Base-by-base conservation (phyloP, 352 stramenopile genomes). In the Phytophthora fragariaefolia region DNA sequence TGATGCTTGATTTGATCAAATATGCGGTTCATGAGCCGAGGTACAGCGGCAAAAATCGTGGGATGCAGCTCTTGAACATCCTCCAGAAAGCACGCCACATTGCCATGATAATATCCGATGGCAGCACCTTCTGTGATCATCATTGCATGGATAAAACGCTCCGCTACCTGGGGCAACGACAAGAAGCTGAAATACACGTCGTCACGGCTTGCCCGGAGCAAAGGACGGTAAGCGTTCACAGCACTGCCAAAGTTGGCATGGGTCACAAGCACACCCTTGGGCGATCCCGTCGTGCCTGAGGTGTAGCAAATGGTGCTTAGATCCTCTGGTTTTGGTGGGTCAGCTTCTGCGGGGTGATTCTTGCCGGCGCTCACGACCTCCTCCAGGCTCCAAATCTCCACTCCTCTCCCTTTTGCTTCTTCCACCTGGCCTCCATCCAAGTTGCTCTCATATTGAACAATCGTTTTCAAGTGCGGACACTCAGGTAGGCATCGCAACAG, bases 141-240 rank as follows among this genome's bases (percentile, higher is more conserved):
- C 22, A 87, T 79, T 3, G 77, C 86, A 4, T 96, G 93, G n/a
- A 98, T 73, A 15, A 91, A 75, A 4, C 95, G 78, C 82, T 99
- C 96, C 50, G 97, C 97, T 47, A 99, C 96, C 73, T 99, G 96
- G 0, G 96, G 85, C n/a, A 99, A 67, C n/a, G 96, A 96, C 34
- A 99, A 71, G 76, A 98, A 99, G 26, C 87, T 97, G 18, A 99
- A 76, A 71, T 98, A 92, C 22, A 97, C 81, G 73, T 98, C 94
- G 20, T 69, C 77, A n/a, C 71, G 51, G 22, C 66, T 56, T 8
- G 62, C 58, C 18, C 34, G 26, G 27, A 74, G 63, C 40, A 70
- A 15, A 2, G 54, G 61, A 15, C 54, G 40, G 40, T 66, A 75
- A 3, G 61, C 60, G 34, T 63, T 58, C 28, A 69, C 66, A 17